Evolutionary conservation across 257 asterid species (phyloP), one percentile per base, ranked within the genome.

Genomic region (Rubia yunnanensis): DNA sequence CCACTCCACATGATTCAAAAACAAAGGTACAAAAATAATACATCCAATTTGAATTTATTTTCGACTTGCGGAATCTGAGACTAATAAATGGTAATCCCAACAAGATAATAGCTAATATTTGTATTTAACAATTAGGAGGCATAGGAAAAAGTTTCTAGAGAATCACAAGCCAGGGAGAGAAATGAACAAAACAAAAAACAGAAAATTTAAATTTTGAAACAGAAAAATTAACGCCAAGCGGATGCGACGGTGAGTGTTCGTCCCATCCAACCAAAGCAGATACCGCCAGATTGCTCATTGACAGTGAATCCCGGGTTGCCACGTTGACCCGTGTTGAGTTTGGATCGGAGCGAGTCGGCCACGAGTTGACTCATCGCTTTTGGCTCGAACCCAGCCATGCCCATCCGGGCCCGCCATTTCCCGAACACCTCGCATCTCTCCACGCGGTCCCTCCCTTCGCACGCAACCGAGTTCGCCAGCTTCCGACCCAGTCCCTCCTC

Each of bases 181-280:
- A 50, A 20, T 50, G 18, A 50, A 50, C 2, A 4, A 41, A 41
- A 10, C 11, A 20, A 50, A 5, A 50, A 50, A 20, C 52, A 6
- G 17, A 13, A 39, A 44, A 17, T 36, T 7, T 14, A 3, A 44
- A 44, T 3, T 14, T 41, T 41, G 1, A 44, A 44, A 64, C n/a
- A 70, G 24, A 34, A 61, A 44, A 69, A 56, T 85, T 74, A 90
- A 80, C 86, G 85, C 97, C 97, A 90, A 35, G 96, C 86, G 10
- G 97, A 90, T 48, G 95, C 88, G 82, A 87, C 88, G 74, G 92
- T 78, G 69, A 90, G 87, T 4, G 82, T 81, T 65, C 95, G 88
- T 79, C 91, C 97, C 91, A 76, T 84, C 97, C 97, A 90, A 10
- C 96, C 92, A 72, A 90, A 83, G 78, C 84, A 72, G 74, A 90